Percentiles rank a stretch among this genome's conserved stretches.
phyloP scores from a whole-genome alignment of 345 rosid species.

The Murraya koenigii region DNA sequence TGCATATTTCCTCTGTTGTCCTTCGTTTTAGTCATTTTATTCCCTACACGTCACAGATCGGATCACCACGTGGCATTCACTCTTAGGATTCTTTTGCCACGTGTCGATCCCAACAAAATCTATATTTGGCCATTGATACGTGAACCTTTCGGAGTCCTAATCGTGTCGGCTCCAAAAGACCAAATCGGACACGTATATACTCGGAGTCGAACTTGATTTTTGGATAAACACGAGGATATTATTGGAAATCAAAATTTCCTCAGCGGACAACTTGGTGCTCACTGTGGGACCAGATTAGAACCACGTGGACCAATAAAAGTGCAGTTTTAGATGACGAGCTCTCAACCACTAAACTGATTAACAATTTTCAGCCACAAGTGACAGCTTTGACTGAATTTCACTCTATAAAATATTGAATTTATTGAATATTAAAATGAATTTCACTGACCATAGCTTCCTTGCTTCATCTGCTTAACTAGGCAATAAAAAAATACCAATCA shows the following conservation, averaged over 20 bases:
- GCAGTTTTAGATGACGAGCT: conserved; percentile 43
- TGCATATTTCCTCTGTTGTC: not conserved
- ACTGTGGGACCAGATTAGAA: conserved; percentile 5
- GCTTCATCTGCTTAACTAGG: conserved; percentile 1
- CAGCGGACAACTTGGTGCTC: not conserved
- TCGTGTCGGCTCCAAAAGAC: not conserved
- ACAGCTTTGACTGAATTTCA: not conserved
- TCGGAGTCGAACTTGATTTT: not conserved
- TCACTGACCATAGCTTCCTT: conserved; percentile 9
- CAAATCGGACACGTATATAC: not conserved
- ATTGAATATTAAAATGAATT: not conserved
- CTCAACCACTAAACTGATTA: conserved; percentile 36
- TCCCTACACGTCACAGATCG: no score
- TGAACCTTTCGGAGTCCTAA: not conserved
- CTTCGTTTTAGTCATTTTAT: not conserved
- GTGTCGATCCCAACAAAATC: not conserved
- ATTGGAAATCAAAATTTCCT: not conserved
- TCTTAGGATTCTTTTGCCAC: not conserved
- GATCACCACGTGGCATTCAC: not conserved
- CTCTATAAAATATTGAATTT: not conserved
- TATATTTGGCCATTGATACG: not conserved
- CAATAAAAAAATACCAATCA: not conserved
- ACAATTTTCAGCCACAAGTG: conserved; percentile 43
- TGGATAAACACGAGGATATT: not conserved
- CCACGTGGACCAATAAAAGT: conserved; percentile 28